Conservation (phyloP, 2,329 filamentous ascomycete species). For the Diaporthe velutina region DNA sequence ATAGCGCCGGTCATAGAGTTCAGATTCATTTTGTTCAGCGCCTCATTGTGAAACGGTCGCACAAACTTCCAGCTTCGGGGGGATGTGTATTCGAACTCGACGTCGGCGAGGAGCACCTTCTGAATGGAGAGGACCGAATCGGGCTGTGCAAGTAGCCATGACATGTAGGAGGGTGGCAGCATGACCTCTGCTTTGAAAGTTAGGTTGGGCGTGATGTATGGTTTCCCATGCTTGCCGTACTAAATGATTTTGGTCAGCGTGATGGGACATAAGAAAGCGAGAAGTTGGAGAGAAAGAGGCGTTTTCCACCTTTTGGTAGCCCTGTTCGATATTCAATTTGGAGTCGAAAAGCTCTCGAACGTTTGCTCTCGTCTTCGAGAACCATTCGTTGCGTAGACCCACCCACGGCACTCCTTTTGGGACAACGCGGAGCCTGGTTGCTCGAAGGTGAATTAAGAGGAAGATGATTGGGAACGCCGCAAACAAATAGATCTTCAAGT, state of each 20-base stretch:
- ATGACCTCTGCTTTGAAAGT: constrained; percentile 11
- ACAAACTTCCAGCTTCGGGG: constrained; percentile 18
- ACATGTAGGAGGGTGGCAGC: background rate
- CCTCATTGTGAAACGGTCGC: constrained; percentile 8
- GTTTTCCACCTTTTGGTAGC: background rate
- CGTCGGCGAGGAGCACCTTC: constrained; percentile 5
- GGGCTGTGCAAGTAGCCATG: constrained; percentile 4
- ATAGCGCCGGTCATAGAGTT: background rate
- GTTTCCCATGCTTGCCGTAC: constrained; percentile 11
- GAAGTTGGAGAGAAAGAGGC: background rate
- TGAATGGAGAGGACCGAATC: constrained; percentile 2
- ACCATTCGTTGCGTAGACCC: constrained; percentile 7
- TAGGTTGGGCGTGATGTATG: constrained; percentile 4
- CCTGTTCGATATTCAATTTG: background rate
- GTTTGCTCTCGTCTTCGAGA: constrained; percentile 1
- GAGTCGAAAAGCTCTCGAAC: background rate
- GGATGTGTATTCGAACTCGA: constrained; percentile 15
- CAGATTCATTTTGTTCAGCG: constrained; percentile 18
- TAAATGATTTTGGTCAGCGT: background rate
- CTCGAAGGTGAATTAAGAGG: constrained; percentile 8
- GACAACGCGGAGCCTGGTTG: background rate
- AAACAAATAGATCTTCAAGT: background rate
- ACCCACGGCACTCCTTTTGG: constrained; percentile 1
- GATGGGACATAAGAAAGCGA: background rate
- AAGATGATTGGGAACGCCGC: background rate